Percentiles rank a stretch among this genome's conserved stretches.
phyloP scores from a whole-genome alignment of 192 early-diverging fungal species.

The Gonapodya sp. region DNA sequence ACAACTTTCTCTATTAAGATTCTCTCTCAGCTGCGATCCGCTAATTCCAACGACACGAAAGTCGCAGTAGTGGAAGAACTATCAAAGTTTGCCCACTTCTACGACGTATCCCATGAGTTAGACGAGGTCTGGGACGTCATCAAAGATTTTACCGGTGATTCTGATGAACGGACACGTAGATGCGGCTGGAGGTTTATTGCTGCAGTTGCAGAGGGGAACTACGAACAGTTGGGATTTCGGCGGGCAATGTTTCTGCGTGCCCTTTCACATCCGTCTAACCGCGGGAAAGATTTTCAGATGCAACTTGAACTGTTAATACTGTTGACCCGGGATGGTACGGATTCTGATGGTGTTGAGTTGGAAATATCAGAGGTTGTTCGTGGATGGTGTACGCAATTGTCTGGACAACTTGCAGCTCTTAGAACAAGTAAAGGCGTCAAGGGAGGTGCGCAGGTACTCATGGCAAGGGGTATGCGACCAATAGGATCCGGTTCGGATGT shows the following conservation, averaged over 20 bases:
- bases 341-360: constrained; percentile 49
- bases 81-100: not conserved
- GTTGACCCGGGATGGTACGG: constrained; percentile 42
- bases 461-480: not conserved
- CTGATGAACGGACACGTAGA: not conserved
- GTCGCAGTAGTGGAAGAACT: not conserved
- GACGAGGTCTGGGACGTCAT: not conserved
- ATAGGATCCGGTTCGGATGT: not conserved
- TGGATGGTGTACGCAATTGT: not conserved
- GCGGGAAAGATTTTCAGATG: constrained; percentile 41
- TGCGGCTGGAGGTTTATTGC: constrained; percentile 35
- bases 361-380: constrained; percentile 22
- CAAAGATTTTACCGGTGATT: not conserved
- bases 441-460: not conserved
- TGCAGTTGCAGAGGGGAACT: constrained; percentile 44
- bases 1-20: not conserved
- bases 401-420: not conserved
- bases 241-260: constrained; percentile 42
- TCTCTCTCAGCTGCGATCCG: not conserved
- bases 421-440: not conserved
- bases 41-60: not conserved
- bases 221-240: constrained; percentile 43
- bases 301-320: constrained; percentile 35
- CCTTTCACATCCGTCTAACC: constrained; percentile 29
- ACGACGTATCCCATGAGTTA: not conserved